Evolutionary conservation across 1,284 basidiomycete species (phyloP).

Genomic region (Sporisorium exsertum): DNA sequence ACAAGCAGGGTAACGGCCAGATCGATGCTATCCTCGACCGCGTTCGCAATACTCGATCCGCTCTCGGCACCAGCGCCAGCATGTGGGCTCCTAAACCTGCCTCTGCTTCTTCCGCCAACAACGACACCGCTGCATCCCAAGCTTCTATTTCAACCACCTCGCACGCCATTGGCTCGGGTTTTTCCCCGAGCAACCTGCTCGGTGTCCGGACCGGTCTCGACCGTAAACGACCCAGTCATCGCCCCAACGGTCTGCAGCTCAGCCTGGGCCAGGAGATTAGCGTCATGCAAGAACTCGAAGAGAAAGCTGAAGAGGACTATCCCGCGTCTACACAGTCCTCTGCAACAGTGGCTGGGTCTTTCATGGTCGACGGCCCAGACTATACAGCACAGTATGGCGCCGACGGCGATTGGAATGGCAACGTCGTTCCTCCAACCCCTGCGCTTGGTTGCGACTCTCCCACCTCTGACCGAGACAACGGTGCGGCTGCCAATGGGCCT

Average conservation of each 20-base stretch:
- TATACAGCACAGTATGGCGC: conserved; percentile 4
- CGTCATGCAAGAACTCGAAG: conserved; percentile 51
- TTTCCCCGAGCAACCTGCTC: conserved; percentile 28
- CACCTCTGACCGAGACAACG: conserved; percentile 22
- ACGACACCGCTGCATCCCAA: conserved; percentile 4
- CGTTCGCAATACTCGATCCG: conserved; percentile 39
- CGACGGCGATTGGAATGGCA: conserved; percentile 34
- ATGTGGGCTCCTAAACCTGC: conserved; percentile 51
- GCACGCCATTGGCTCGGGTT: conserved; percentile 31
- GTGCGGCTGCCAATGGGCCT: conserved; percentile 6
- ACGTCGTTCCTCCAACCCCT: conserved; percentile 46
- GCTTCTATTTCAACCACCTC: conserved; percentile 7
- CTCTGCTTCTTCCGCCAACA: conserved; percentile 1
- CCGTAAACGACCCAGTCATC: conserved; percentile 39
- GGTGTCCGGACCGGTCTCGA: conserved; percentile 37
- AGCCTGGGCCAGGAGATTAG: conserved; percentile 49
- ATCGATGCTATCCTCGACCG: conserved; percentile 53
- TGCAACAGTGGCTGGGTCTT: conserved; percentile 19
- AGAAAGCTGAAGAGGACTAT: conserved; percentile 42
- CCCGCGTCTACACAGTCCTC: conserved; percentile 27
- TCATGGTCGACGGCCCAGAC: conserved; percentile 28
- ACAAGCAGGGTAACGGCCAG: conserved; percentile 17
- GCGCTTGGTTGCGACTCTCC: conserved; percentile 44
- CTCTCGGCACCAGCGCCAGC: conserved; percentile 42
- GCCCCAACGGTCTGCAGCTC: conserved; percentile 49